A percentile compares a stretch with the other conserved stretches of the same genome.
Conservation (phyloP, 106 monocot genomes). For the Apostasia shenzhenica region DNA sequence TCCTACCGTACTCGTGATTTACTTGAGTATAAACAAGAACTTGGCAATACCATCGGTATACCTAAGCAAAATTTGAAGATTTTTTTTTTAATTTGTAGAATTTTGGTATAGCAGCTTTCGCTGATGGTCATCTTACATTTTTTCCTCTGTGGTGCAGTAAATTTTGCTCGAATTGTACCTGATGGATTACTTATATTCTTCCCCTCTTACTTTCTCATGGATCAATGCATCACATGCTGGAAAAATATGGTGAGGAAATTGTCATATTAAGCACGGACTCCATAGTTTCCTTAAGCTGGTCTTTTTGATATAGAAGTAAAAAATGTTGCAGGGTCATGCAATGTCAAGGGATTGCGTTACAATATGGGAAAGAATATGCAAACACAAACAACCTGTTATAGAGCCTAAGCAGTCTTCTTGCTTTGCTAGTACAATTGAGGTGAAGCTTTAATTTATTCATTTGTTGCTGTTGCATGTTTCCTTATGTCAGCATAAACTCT, state of each 20-base stretch:
- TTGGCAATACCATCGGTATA: conserved; percentile 89
- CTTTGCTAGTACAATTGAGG: conserved; percentile 84
- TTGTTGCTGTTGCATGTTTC: not conserved
- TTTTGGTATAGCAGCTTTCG: not conserved
- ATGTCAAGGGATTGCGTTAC: conserved; percentile 56
- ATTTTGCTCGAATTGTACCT: conserved; percentile 92
- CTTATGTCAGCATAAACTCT: not conserved
- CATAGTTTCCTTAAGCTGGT: not conserved
- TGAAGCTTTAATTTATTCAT: conserved; percentile 3
- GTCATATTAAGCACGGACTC: not conserved
- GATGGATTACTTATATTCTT: conserved; percentile 97
- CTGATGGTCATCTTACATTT: conserved; percentile 3
- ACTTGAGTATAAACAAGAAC: conserved; percentile 88
- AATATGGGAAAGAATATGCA: conserved; percentile 98
- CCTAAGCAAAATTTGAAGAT: no score
- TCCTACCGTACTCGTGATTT: conserved; percentile 77
- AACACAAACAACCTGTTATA: conserved; percentile 87
- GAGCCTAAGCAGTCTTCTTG: conserved; percentile 88
- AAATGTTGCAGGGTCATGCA: conserved; percentile 54
- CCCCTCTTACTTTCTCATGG: conserved; percentile 96
- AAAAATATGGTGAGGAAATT: conserved; percentile 65
- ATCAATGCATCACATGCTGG: conserved; percentile 90
- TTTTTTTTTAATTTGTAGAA: not conserved
- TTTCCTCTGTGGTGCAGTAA: conserved; percentile 40
- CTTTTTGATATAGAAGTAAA: not conserved